Base-by-base conservation (phyloP, 768 basidiomycete genomes). In the Tulasnella sp. region DNA sequence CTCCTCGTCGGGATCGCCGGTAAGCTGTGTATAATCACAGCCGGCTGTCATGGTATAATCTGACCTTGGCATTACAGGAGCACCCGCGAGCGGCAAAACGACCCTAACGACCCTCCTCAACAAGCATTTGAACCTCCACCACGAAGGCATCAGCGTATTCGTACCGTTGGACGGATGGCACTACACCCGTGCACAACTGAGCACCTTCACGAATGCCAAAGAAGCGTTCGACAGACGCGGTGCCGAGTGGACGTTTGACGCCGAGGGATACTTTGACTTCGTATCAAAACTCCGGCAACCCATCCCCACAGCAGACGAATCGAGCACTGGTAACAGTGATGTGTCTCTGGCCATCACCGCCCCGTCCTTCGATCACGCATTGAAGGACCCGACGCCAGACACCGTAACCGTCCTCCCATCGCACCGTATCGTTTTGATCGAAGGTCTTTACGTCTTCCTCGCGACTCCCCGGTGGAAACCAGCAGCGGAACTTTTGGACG, bases 161-260 rank as follows among this genome's bases (percentile, higher is more conserved):
- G 78, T 96, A 8, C 80, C 85, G 6, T 73, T 91, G 36, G 93
- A 97, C 66, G 93, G 94, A 9, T 98, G 91, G 90, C 93, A 98
- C 67, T 74, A 85, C 59, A 78, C 86, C 15, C 79, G 89, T 21
- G 77, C 79, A 3, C 80, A 86, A 61, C 78, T 98, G 25, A 87
- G 87, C 64, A 65, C 70, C 19, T 77, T 92, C 65, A 78, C 80
- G 12, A 81, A 96, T 67, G 83, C 91, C 0, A 73, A 76, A 51
- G 75, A 81, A 37, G 90, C 92, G 0, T 80, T 84, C 62, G 83
- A 83, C 58, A 69, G 88, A 43, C 78, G 92, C 19, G 93, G 93
- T 2, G 82, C 76, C 12, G 86, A 91, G 62, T 94, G 90, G 85
- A 96, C 92, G 1, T 97, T 97, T 64, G 83, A 96, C 62, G 81